These are phyloP conservation scores for Lophium mytilinum DNA, from an alignment of 495 filamentous ascomycete species.

Conservation along the genomic window DNA sequence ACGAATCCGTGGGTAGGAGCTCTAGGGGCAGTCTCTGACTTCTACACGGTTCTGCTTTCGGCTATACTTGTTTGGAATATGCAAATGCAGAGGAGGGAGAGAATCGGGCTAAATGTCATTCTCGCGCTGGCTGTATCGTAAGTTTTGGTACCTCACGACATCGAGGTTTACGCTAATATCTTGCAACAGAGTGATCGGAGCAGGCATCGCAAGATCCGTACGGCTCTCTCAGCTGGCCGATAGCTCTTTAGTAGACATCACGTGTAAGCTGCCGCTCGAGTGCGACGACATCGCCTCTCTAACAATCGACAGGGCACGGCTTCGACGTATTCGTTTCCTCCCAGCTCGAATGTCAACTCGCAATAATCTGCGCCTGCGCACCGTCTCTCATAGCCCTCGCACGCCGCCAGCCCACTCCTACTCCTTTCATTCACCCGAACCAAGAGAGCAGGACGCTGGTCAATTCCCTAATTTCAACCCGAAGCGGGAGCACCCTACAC, in stretches of 20 bases:
- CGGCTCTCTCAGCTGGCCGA: conserved; percentile 18
- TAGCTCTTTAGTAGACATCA: conserved; percentile 19
- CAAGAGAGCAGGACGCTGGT: background rate
- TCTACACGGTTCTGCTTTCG: conserved; percentile 26
- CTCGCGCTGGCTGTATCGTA: conserved; percentile 19
- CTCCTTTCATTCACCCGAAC: conserved; percentile 2
- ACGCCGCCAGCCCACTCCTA: conserved; percentile 3
- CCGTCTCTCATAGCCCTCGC: conserved; percentile 18
- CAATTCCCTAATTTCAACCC: conserved; percentile 14
- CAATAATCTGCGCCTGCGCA: conserved; percentile 24
- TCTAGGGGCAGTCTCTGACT: conserved; percentile 13
- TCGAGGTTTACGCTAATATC: background rate
- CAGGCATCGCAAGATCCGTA: conserved; percentile 17
- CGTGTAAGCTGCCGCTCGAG: conserved; percentile 10
- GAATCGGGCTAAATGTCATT: conserved; percentile 18
- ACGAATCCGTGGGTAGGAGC: conserved; percentile 22
- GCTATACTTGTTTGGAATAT: conserved; percentile 23
- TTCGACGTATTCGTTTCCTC: conserved; percentile 25
- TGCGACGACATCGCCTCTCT: background rate
- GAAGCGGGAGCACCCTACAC: conserved; percentile 9
- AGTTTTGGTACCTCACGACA: background rate
- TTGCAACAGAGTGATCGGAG: conserved; percentile 13
- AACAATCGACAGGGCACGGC: conserved; percentile 16
- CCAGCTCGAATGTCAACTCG: conserved; percentile 24
- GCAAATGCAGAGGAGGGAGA: conserved; percentile 19